Percentiles rank a stretch among this genome's conserved stretches.
These are phyloP conservation scores for Neonectria sp. DNA, from an alignment of 2,329 filamentous ascomycete genomes.

Conservation along the genomic window DNA sequence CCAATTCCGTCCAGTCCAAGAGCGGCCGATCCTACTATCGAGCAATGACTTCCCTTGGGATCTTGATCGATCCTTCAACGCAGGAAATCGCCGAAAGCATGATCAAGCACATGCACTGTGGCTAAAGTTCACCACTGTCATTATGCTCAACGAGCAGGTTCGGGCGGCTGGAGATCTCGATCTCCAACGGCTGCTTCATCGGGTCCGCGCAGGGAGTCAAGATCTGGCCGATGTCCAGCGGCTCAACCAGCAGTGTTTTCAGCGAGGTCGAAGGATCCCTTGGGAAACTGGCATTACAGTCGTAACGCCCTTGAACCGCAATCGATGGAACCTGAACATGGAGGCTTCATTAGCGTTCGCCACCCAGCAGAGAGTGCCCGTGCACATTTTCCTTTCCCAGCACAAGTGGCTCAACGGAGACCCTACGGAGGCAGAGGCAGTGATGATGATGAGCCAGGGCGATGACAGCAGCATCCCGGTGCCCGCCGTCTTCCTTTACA, in stretches of 20 bases:
- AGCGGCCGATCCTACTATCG: background rate
- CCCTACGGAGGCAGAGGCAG: too few relatives aligned
- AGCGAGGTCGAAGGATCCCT: background rate
- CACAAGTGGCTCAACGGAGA: too few relatives aligned
- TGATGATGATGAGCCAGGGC: too few relatives aligned
- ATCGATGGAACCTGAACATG: background rate
- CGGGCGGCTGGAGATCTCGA: constrained; percentile 7
- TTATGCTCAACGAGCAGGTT: constrained; percentile 16
- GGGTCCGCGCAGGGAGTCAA: background rate
- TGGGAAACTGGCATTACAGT: background rate
- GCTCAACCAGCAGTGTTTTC: background rate
- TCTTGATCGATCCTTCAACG: too few relatives aligned
- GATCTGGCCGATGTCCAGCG: constrained; percentile 6
- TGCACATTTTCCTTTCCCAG: too few relatives aligned
- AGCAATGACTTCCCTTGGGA: too few relatives aligned
- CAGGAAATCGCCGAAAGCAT: background rate
- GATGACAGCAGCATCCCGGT: too few relatives aligned
- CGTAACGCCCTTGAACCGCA: background rate
- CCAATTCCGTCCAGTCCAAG: background rate
- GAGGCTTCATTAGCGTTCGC: background rate
- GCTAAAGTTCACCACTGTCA: background rate
- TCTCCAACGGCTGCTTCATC: constrained; percentile 7
- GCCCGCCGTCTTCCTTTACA: too few relatives aligned
- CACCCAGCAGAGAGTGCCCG: too few relatives aligned
- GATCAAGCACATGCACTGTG: background rate